Conservation (phyloP, 2,329 filamentous ascomycete species). For the Neonectria ditissima region DNA sequence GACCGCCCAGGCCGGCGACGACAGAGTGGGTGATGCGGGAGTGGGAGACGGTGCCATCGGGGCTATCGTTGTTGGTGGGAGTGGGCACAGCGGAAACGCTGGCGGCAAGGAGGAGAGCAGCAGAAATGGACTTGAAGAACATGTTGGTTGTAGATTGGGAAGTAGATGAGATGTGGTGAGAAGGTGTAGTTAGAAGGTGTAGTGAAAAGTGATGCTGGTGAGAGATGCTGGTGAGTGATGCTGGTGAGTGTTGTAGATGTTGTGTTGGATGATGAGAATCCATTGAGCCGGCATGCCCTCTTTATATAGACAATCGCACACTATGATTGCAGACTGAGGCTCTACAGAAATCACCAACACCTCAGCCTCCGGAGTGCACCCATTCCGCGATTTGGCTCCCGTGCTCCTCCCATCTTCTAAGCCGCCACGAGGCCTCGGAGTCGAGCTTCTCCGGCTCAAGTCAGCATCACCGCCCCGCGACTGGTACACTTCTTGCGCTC, state of each 20-base stretch:
- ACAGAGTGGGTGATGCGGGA: conserved; percentile 60
- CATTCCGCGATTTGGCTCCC: conserved; percentile 3
- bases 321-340: neutral
- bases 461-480: conserved; percentile 18
- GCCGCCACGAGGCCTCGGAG: conserved; percentile 17
- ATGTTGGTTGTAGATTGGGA: conserved; percentile 53
- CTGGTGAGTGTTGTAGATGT: conserved; percentile 8
- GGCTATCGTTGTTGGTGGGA: conserved; percentile 39
- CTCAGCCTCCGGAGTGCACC: conserved; percentile 13
- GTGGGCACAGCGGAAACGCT: conserved; percentile 50
- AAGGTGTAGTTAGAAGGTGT: neutral
- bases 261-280: conserved; percentile 28
- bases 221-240: conserved; percentile 9
- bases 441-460: conserved; percentile 6
- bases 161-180: neutral
- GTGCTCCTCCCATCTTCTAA: conserved; percentile 22
- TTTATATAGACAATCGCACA: conserved; percentile 42
- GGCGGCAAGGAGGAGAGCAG: conserved; percentile 46
- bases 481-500: neutral
- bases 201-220: conserved; percentile 20
- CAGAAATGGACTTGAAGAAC: conserved; percentile 45
- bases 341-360: conserved; percentile 8
- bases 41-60: conserved; percentile 50
- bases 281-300: conserved; percentile 20
- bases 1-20: conserved; percentile 57